Evolutionary conservation across 108 stramenopile genomes (phyloP), one percentile per base, ranked within the genome.

Genomic region (Seminavis robusta): DNA sequence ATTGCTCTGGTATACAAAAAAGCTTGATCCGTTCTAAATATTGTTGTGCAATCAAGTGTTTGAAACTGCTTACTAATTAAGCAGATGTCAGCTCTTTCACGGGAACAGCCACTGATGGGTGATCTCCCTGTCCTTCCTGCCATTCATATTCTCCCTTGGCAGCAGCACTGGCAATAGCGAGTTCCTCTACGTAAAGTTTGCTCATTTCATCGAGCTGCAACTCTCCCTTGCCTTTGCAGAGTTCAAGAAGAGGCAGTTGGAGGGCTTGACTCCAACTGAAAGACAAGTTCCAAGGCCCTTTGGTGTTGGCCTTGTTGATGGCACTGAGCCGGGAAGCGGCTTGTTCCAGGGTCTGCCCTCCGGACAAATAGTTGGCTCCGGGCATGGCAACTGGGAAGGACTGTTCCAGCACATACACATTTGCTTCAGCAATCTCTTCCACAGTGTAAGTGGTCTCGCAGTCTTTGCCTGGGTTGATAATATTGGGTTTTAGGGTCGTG

Each of bases 231-330:
- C 84, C 90, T 45, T 66, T 68, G 76, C 92, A 95, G 17, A 86
- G 71, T 45, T 86, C 65, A 33, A 95, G 65, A 48, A 84, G 63
- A 7, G 94, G 89, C 30, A 86, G 63, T 65, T 96, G 95, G 13
- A 96, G 73, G 10, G 93, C 93, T 28, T 83, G 83, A 47, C 87
- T 86, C 76, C 88, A 96, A 16, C 80, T 83, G 67, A 96, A 96
- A 41, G 56, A 50, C 48, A 76, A 62, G 44, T 73, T 74, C 74
- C 75, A 76, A 10, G 74, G 74, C 23, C 74, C 79, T 49, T 80
- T 81, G 39, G 33, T 61, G 46, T 84, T 76, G 33, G 71, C 59
- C 45, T 67, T 66, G 75, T 95, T 95, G 47, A 95, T 86, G 25
- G 77, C 84, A 60, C 78, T 85, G 33, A 96, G 67, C 49, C 84